Percentiles rank a stretch among this genome's conserved stretches.
Conservation (phyloP, 305 asterid genomes). For the Solanum chacoense region DNA sequence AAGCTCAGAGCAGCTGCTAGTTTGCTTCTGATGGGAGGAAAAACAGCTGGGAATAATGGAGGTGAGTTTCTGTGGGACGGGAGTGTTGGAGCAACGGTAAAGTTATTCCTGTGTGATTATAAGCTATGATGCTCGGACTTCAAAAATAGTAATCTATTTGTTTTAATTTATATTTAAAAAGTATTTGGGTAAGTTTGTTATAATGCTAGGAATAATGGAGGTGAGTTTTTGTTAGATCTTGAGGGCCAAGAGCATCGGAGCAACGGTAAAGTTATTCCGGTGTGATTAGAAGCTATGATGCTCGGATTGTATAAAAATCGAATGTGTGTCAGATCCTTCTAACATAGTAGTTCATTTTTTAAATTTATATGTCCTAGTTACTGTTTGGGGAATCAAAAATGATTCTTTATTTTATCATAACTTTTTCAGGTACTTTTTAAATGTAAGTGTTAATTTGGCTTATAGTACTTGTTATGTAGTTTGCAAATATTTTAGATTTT, state of each 20-base stretch:
- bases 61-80: neutral
- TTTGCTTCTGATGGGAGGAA: conserved; percentile 44
- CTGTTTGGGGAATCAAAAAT: neutral
- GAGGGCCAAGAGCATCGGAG: neutral
- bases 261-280: neutral
- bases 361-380: neutral
- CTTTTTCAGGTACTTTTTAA: neutral
- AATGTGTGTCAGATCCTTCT: neutral
- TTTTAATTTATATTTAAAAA: neutral
- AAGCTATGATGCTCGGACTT: neutral
- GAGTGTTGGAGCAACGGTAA: neutral
- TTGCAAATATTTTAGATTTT: no score
- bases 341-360: neutral
- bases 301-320: neutral
- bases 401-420: neutral
- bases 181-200: no score
- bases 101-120: no score
- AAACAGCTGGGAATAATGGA: neutral
- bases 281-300: neutral
- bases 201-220: neutral
- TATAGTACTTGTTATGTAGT: neutral
- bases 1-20: conserved; percentile 26
- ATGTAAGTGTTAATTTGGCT: neutral
- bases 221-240: neutral
- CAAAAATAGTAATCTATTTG: neutral